Percentiles rank a stretch among this genome's conserved stretches.
These are phyloP conservation scores for Andrographis paniculata DNA, from an alignment of 305 asterid species.

Conservation along the genomic window DNA sequence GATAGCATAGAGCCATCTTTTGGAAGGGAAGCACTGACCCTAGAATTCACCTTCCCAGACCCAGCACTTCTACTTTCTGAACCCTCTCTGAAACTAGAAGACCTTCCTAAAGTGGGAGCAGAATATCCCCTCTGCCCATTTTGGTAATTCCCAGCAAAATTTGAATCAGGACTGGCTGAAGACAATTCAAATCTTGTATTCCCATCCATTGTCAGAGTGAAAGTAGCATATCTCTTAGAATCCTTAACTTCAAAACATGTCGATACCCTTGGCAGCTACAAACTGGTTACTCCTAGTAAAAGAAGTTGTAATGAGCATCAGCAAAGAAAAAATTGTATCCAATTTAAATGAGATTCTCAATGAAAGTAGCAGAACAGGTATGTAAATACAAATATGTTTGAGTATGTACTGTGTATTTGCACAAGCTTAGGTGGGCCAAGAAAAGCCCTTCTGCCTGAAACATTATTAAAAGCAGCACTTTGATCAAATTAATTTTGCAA, in stretches of 20 bases:
- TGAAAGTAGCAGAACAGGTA: neutral
- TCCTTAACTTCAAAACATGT: slow-evolving; percentile 16
- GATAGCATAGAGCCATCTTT: slow-evolving; percentile 58
- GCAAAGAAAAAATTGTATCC: slow-evolving; percentile 4
- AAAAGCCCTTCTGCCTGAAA: neutral
- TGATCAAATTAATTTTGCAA: neutral
- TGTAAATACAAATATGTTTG: neutral
- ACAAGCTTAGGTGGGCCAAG: neutral
- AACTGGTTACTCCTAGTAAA: slow-evolving; percentile 23
- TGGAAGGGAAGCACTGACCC: slow-evolving; percentile 37
- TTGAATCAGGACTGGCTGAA: slow-evolving; percentile 66
- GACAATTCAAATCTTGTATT: slow-evolving; percentile 59
- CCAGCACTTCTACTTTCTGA: slow-evolving; percentile 51
- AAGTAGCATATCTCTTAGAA: slow-evolving; percentile 30
- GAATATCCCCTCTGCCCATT: slow-evolving; percentile 63
- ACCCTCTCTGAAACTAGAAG: slow-evolving; percentile 82
- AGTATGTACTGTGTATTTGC: neutral
- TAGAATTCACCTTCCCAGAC: slow-evolving; percentile 54
- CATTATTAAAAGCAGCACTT: too few species aligned
- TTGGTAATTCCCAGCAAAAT: slow-evolving; percentile 59
- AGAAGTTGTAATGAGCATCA: slow-evolving; percentile 16
- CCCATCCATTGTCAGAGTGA: slow-evolving; percentile 64
- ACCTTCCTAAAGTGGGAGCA: slow-evolving; percentile 53
- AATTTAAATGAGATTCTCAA: too few species aligned
- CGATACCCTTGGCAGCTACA: slow-evolving; percentile 17